Base-by-base conservation (phyloP, 2,329 filamentous ascomycete genomes). In the Stachybotrys chartarum region DNA sequence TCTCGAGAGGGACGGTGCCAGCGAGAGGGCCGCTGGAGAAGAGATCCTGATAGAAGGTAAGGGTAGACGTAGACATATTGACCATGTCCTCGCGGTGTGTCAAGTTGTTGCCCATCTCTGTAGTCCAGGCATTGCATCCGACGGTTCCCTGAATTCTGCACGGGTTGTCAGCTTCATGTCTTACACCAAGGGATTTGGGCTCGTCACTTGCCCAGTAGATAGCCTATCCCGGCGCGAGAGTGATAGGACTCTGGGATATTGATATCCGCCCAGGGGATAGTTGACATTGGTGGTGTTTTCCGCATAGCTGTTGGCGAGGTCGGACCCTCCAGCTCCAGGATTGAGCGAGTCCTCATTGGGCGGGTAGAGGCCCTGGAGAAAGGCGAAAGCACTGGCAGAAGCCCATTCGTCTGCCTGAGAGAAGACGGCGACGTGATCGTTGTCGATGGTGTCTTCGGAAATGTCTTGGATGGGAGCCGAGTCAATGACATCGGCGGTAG, bases 301-400 rank as follows among this genome's bases (percentile, higher is more conserved):
- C 5, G 54, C 54, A 39, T 64, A 61, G 48, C 70, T 63, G 44
- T 77, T 80, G 58, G 82, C 75, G 12, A 79, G 74, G 42, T 68
- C 66, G 10, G 57, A 49, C 24, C 67, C 68, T 5, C 68, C 70
- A 12, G 64, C 65, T 18, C 54, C 55, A 12, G 55, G 54, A 42
- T 61, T 60, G 42, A 72, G 74, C 0, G 63, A 59, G 10, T 64
- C 57, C 5, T 77, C 76, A 1, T 81, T 78, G 0, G 90, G 89
- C 3, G 91, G 91, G 66, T 96, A 96, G 5, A 96, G 76, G 5
- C 87, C 91, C 68, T 96, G 91, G 62, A 94, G 73, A 70, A 96
- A 95, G 1, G 86, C 90, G 53, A 82, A 75, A 39, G 89, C 90
- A 3, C 89, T 85, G 57, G 80, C 85, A 53, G 84, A 81, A 35